These are phyloP conservation scores for Paecilomyces variotii DNA, from an alignment of 2,329 filamentous ascomycete species.

Conservation along the genomic window DNA sequence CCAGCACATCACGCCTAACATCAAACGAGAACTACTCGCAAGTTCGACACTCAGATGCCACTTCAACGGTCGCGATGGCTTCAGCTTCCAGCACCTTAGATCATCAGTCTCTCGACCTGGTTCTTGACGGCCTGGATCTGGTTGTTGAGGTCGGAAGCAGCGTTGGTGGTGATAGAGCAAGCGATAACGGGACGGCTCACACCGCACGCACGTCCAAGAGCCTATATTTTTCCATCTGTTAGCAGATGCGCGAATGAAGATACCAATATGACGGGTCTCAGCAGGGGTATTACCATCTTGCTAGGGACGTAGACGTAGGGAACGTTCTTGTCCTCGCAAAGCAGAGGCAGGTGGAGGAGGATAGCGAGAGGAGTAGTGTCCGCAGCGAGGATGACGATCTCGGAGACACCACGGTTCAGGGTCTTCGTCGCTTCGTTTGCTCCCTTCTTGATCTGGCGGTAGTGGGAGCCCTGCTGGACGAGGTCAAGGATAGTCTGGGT, in stretches of 20 bases:
- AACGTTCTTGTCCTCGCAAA: slow-evolving; percentile 66
- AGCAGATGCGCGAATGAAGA: background rate
- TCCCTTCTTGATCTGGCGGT: slow-evolving; percentile 75
- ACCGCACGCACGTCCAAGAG: slow-evolving; percentile 81
- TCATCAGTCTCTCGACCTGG: slow-evolving; percentile 92
- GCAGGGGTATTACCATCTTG: slow-evolving; percentile 42
- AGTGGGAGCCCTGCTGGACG: slow-evolving; percentile 59
- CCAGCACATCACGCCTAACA: background rate
- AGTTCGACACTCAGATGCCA: background rate
- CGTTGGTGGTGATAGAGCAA: slow-evolving; percentile 82
- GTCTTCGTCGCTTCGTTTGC: slow-evolving; percentile 84
- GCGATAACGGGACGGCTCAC: slow-evolving; percentile 83
- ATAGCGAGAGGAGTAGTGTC: slow-evolving; percentile 85
- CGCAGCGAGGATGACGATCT: slow-evolving; percentile 81
- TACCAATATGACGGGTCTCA: background rate
- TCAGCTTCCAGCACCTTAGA: slow-evolving; percentile 47
- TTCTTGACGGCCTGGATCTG: slow-evolving; percentile 87
- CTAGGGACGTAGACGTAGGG: slow-evolving; percentile 64
- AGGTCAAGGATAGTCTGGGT: slow-evolving; percentile 77
- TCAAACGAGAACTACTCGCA: background rate
- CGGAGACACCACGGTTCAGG: slow-evolving; percentile 80
- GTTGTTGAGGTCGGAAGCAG: slow-evolving; percentile 74
- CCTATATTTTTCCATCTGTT: slow-evolving; percentile 39
- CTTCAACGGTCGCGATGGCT: background rate
- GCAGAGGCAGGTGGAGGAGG: slow-evolving; percentile 77